Percentiles rank a stretch among this genome's conserved stretches.
phyloP scores from a whole-genome alignment of 164 flowering plant genomes.

The Magnolia kwangsiensis region DNA sequence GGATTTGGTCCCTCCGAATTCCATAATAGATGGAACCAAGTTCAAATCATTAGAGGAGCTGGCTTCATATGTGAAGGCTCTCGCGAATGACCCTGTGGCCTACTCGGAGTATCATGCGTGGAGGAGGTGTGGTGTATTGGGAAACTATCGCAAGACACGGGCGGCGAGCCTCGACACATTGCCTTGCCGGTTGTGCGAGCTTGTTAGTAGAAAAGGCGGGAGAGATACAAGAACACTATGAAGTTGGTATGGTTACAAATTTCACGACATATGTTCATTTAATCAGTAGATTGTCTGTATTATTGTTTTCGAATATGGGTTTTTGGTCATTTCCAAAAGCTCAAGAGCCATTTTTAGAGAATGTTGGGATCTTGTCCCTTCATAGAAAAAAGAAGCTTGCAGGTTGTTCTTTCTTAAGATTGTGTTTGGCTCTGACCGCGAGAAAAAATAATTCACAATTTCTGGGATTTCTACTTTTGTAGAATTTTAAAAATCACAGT shows the following conservation, averaged over 20 bases:
- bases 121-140: conserved; percentile 92
- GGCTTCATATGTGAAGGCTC: conserved; percentile 72
- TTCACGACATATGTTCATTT: background rate
- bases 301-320: background rate
- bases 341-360: background rate
- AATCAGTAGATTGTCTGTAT: background rate
- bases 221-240: conserved; percentile 45
- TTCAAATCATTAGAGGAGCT: conserved; percentile 68
- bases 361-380: background rate
- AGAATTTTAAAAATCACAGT: too few relatives aligned
- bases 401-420: background rate
- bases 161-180: conserved; percentile 82
- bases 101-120: conserved; percentile 97
- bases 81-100: conserved; percentile 85
- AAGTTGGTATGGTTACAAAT: background rate
- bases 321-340: background rate
- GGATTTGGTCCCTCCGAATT: conserved; percentile 92
- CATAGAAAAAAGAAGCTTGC: background rate
- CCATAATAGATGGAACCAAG: conserved; percentile 83
- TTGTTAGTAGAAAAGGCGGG: conserved; percentile 71
- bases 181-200: conserved; percentile 85
- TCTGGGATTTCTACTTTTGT: too few relatives aligned
- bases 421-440: background rate
- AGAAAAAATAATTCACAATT: background rate
- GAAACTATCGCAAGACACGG: conserved; percentile 63